Percentiles rank a stretch among this genome's conserved stretches.
phyloP scores from a whole-genome alignment of 305 asterid species.

The Plantago coronopus region DNA sequence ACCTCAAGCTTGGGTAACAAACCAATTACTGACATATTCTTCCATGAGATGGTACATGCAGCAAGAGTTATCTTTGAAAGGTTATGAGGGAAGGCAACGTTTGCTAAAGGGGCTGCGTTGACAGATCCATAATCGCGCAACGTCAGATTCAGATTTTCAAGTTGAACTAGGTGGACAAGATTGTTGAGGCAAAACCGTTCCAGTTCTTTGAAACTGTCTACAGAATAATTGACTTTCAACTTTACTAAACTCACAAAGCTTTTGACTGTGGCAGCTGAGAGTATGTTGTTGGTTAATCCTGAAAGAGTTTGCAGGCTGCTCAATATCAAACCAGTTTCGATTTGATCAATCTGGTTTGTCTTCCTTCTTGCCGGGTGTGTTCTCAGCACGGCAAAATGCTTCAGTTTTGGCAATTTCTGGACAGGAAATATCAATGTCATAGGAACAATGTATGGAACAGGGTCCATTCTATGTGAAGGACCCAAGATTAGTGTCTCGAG shows the following conservation, averaged over 20 bases:
- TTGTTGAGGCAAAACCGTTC: neutral
- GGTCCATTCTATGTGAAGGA: no score
- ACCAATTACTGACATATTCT: conserved; percentile 25
- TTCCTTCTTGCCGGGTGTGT: neutral
- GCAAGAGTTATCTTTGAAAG: conserved; percentile 30
- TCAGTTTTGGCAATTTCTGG: neutral
- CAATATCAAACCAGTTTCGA: conserved; percentile 5
- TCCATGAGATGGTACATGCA: conserved; percentile 36
- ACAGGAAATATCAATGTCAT: neutral
- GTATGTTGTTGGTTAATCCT: conserved; percentile 14
- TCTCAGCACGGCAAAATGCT: neutral
- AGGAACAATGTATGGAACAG: no score
- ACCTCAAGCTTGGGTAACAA: conserved; percentile 28
- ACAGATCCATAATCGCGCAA: conserved; percentile 21
- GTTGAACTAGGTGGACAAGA: conserved; percentile 18
- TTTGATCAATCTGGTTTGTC: conserved; percentile 30
- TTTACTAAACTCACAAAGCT: conserved; percentile 23
- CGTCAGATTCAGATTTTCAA: conserved; percentile 23
- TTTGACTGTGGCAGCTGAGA: conserved; percentile 11
- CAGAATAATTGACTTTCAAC: conserved; percentile 17
- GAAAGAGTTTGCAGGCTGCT: conserved; percentile 29
- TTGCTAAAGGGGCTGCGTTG: conserved; percentile 5
- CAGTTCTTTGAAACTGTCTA: no score
- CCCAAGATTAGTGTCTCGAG: neutral
- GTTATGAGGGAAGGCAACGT: conserved; percentile 19